phyloP scores from a whole-genome alignment of 306 rosid genomes.

The Cucumis sativus region Cucumber_9930_V3 NC_026658.2:2804501-2805000 shows the following conservation, averaged over 20 bases:
- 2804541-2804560: too few species aligned
- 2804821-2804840: slow-evolving; percentile 7
- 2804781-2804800: background rate
- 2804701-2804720: background rate
- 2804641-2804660: background rate
- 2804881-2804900: slow-evolving; percentile 12
- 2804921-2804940: background rate
- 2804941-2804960: slow-evolving; percentile 15
- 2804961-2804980: slow-evolving; percentile 18
- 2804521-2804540: too few species aligned
- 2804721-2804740: background rate
- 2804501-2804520: too few species aligned
- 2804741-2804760: background rate
- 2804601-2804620: too few species aligned
- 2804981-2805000: slow-evolving; percentile 1
- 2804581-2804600: too few species aligned
- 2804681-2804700: background rate
- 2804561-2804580: too few species aligned
- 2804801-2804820: background rate
- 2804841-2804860: slow-evolving; percentile 16
- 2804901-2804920: slow-evolving; percentile 4
- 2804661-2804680: background rate
- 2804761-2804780: slow-evolving; percentile 12
- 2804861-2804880: background rate
- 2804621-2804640: too few species aligned